A percentile compares a stretch with the other conserved stretches of the same genome.
phyloP scores from a whole-genome alignment of 2,329 filamentous ascomycete species.

The Aureobasidium namibiae region DNA sequence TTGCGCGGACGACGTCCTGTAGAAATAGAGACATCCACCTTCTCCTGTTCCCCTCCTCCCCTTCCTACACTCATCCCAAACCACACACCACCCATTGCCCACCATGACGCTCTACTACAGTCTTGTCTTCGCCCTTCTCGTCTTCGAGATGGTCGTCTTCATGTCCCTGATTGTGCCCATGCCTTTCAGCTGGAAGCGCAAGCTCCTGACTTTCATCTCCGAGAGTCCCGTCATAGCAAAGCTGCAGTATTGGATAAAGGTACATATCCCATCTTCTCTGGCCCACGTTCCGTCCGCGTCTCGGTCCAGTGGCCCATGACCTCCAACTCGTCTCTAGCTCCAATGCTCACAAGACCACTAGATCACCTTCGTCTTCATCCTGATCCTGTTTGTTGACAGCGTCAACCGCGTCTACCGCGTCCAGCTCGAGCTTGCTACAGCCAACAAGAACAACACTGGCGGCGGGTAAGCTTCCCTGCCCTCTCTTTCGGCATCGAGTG shows the following conservation, averaged over 20 bases:
- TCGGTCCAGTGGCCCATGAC: neutral
- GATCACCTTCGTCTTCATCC: slow-evolving; percentile 98
- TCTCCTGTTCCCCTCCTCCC: neutral
- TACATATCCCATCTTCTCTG: no score
- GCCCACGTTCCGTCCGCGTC: no score
- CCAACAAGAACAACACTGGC: slow-evolving; percentile 51
- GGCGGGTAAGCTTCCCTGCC: slow-evolving; percentile 38
- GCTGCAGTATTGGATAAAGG: slow-evolving; percentile 92
- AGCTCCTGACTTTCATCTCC: slow-evolving; percentile 92
- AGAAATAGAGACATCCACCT: neutral
- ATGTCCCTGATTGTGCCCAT: slow-evolving; percentile 75
- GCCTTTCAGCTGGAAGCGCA: slow-evolving; percentile 77
- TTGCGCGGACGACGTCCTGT: neutral
- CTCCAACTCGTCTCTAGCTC: neutral
- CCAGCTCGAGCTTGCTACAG: slow-evolving; percentile 73
- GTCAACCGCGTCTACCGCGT: slow-evolving; percentile 95
- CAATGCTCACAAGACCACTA: slow-evolving; percentile 23
- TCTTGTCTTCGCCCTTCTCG: slow-evolving; percentile 68
- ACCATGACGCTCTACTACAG: slow-evolving; percentile 64
- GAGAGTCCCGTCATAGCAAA: slow-evolving; percentile 80
- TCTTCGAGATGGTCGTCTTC: slow-evolving; percentile 77
- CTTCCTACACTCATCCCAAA: neutral
- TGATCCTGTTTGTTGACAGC: slow-evolving; percentile 96
- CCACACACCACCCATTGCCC: slow-evolving; percentile 22
- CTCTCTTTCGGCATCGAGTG: neutral